Percentiles rank a stretch among this genome's conserved stretches.
Conservation (phyloP, 306 rosid species). For the Hippophae tibetana region DNA sequence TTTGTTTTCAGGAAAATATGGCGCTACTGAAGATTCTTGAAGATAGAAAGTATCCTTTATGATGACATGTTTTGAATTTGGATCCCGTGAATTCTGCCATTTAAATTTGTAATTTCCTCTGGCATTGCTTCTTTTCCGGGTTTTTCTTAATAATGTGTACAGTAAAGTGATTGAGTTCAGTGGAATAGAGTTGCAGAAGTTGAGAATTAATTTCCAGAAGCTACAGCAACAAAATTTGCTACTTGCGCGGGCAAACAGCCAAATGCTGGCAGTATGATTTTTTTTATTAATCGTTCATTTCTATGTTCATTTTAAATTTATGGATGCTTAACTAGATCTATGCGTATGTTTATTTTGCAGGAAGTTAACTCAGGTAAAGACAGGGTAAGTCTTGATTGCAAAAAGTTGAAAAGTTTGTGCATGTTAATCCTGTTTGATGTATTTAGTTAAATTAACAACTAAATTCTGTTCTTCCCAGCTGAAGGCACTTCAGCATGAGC, state of each 20-base stretch:
- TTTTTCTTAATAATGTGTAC: slow-evolving; percentile 27
- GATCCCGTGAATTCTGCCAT: neutral
- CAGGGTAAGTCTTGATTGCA: slow-evolving; percentile 45
- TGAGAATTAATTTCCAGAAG: slow-evolving; percentile 47
- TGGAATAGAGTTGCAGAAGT: slow-evolving; percentile 44
- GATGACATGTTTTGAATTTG: slow-evolving; percentile 5
- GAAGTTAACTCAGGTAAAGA: slow-evolving; percentile 64
- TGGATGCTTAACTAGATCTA: neutral
- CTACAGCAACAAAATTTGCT: slow-evolving; percentile 59
- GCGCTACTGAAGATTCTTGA: slow-evolving; percentile 43
- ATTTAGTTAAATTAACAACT: slow-evolving; percentile 1
- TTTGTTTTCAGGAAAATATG: slow-evolving; percentile 54
- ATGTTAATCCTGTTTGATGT: neutral
- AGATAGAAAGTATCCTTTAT: slow-evolving; percentile 59
- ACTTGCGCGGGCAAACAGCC: slow-evolving; percentile 62
- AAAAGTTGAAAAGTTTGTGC: slow-evolving; percentile 13
- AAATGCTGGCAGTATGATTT: slow-evolving; percentile 47
- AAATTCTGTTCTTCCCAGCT: slow-evolving; percentile 37
- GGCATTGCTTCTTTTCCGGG: slow-evolving; percentile 8
- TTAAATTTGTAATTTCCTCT: slow-evolving; percentile 1
- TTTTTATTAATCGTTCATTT: slow-evolving; percentile 3
- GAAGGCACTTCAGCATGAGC: slow-evolving; percentile 55
- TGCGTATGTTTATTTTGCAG: slow-evolving; percentile 33
- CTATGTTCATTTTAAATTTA: neutral
- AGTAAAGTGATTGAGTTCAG: slow-evolving; percentile 49